Evolutionary conservation across 768 basidiomycete species (phyloP).

Genomic region (Tricholoma sp.): DNA sequence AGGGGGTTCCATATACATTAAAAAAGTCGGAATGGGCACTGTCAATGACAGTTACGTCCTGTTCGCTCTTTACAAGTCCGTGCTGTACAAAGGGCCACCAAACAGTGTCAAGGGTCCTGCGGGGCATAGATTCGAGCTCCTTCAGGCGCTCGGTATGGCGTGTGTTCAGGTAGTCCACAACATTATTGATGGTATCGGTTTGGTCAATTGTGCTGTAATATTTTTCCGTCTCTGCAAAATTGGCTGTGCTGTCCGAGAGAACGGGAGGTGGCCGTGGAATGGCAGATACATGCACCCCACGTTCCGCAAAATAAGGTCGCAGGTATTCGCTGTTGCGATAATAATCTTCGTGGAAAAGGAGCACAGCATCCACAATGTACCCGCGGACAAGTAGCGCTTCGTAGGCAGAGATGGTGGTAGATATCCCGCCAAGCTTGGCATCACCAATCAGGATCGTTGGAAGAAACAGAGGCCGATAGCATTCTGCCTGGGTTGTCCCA

Average conservation of each 20-base stretch:
- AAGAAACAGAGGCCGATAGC: conserved; percentile 81
- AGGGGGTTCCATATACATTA: conserved; percentile 49
- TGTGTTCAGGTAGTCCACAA: conserved; percentile 55
- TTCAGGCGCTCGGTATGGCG: conserved; percentile 63
- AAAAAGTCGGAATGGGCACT: conserved; percentile 88
- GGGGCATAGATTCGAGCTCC: conserved; percentile 74
- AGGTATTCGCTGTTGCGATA: conserved; percentile 89
- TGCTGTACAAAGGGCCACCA: conserved; percentile 99
- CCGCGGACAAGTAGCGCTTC: conserved; percentile 90
- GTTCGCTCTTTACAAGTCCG: conserved; percentile 54
- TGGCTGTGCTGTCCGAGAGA: conserved; percentile 35
- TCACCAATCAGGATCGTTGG: conserved; percentile 88
- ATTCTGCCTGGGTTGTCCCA: conserved; percentile 78
- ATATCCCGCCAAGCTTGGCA: conserved; percentile 89
- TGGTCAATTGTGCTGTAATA: conserved; percentile 59
- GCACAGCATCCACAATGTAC: conserved; percentile 78
- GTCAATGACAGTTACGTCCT: conserved; percentile 87
- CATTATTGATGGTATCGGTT: conserved; percentile 34
- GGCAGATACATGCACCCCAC: conserved; percentile 50
- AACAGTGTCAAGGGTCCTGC: conserved; percentile 67
- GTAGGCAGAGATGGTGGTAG: conserved; percentile 84
- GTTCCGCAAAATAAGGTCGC: conserved; percentile 69
- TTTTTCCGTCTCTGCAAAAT: conserved; percentile 50
- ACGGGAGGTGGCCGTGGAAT: conserved; percentile 56
- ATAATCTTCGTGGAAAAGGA: conserved; percentile 82